Conservation (phyloP, 495 filamentous ascomycete species). For the Aspergillus wentii region DNA sequence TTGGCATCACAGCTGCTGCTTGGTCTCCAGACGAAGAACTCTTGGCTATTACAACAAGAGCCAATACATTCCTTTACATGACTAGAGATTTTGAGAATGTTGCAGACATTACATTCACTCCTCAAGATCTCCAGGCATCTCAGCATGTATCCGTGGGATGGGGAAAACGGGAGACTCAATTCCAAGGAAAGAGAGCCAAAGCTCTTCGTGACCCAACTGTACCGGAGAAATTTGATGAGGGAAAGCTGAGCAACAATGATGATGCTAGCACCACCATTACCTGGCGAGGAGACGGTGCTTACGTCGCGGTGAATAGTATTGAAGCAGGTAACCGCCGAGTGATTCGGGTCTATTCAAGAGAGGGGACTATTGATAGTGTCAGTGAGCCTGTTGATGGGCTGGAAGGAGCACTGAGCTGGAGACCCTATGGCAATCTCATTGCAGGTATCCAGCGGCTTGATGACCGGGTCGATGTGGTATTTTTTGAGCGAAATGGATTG, state of each 20-base stretch:
- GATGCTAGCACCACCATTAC: constrained; percentile 66
- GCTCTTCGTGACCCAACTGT: constrained; percentile 89
- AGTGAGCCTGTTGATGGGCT: constrained; percentile 91
- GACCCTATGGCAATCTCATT: constrained; percentile 83
- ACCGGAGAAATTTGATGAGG: constrained; percentile 87
- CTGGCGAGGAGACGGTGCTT: constrained; percentile 94
- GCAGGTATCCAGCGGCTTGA: constrained; percentile 71
- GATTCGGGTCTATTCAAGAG: constrained; percentile 84
- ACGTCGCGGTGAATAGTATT: constrained; percentile 77
- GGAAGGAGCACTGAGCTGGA: constrained; percentile 84
- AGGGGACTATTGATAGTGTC: constrained; percentile 84
- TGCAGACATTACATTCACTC: constrained; percentile 61
- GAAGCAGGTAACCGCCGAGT: constrained; percentile 63
- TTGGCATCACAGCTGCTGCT: constrained; percentile 79
- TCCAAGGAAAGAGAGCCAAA: constrained; percentile 88
- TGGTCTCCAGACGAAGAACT: constrained; percentile 97
- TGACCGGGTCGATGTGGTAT: constrained; percentile 74
- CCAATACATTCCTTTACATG: constrained; percentile 84
- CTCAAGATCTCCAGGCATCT: constrained; percentile 77
- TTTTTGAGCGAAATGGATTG: constrained; percentile 94
- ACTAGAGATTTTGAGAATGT: constrained; percentile 84
- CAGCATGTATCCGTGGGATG: constrained; percentile 97
- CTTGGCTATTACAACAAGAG: constrained; percentile 73
- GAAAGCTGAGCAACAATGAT: constrained; percentile 66
- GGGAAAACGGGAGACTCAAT: constrained; percentile 98